phyloP scores from a whole-genome alignment of 306 rosid species.

The Vigna nakashimae region DNA sequence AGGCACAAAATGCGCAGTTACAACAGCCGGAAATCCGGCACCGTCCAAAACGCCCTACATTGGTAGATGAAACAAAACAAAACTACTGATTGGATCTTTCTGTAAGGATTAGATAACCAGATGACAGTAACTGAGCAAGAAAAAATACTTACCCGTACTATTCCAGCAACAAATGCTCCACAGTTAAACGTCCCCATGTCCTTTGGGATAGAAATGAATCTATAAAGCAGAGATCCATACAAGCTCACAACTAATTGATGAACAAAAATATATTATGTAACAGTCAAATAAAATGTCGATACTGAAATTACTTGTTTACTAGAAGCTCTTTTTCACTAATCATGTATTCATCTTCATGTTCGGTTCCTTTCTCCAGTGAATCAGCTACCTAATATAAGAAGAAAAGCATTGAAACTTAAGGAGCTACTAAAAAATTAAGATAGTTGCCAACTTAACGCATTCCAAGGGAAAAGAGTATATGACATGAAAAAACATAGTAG shows the following conservation, averaged over 20 bases:
- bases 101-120: constrained; percentile 34
- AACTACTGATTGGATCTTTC: constrained; percentile 40
- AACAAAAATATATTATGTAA: constrained; percentile 16
- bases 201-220: constrained; percentile 96
- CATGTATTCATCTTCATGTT: constrained; percentile 99
- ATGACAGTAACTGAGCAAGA: constrained; percentile 15
- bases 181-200: constrained; percentile 99
- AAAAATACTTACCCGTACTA: constrained; percentile 77
- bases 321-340: constrained; percentile 98
- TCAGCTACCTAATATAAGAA: constrained; percentile 79
- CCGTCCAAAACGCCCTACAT: constrained; percentile 90
- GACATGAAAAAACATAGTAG: constrained; percentile 20
- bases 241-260: constrained; percentile 35
- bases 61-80: constrained; percentile 40
- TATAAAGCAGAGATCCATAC: constrained; percentile 50
- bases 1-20: constrained; percentile 98
- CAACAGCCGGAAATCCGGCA: constrained; percentile 98
- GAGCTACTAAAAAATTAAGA: constrained; percentile 21
- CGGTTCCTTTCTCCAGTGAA: constrained; percentile 98
- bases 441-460: constrained; percentile 18
- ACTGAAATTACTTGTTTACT: constrained; percentile 78
- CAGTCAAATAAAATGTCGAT: neutral
- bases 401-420: constrained; percentile 20
- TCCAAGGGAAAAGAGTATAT: constrained; percentile 8
- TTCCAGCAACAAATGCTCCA: constrained; percentile 98